A percentile compares a stretch with the other conserved stretches of the same genome.
Conservation (phyloP, 1,284 basidiomycete species). For the Microbotryum violaceum region DNA sequence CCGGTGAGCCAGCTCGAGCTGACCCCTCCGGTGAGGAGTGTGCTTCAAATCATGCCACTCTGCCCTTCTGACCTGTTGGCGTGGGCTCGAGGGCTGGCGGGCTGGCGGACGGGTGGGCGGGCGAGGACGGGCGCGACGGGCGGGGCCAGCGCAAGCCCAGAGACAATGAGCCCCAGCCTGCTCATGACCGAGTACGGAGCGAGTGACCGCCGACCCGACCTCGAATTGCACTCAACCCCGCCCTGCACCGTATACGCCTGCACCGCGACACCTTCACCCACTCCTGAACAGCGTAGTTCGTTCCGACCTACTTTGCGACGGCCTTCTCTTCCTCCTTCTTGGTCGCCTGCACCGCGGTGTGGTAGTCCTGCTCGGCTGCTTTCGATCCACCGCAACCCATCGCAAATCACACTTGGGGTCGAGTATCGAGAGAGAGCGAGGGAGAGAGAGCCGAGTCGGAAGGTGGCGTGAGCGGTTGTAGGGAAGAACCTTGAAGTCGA, state of each 20-base stretch:
- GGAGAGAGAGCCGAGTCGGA: too few relatives aligned
- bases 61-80: too few relatives aligned
- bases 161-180: neutral
- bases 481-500: too few relatives aligned
- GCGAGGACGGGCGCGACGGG: neutral
- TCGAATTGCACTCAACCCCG: neutral
- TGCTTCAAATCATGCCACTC: too few relatives aligned
- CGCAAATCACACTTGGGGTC: too few relatives aligned
- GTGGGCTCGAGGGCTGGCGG: too few relatives aligned
- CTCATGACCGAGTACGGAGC: neutral
- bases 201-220: neutral
- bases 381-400: slow-evolving; percentile 33
- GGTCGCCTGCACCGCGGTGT: slow-evolving; percentile 19
- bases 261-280: neutral
- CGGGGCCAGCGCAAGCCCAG: neutral
- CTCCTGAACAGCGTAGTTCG: too few relatives aligned
- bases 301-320: slow-evolving; percentile 16
- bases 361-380: slow-evolving; percentile 26
- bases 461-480: too few relatives aligned
- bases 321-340: slow-evolving; percentile 23
- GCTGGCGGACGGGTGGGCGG: too few relatives aligned
- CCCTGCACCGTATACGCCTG: neutral
- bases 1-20: too few relatives aligned
- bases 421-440: too few relatives aligned
- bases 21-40: too few relatives aligned